Base-by-base conservation (phyloP, 164 flowering plant genomes). In the Taxillus chinensis region DNA sequence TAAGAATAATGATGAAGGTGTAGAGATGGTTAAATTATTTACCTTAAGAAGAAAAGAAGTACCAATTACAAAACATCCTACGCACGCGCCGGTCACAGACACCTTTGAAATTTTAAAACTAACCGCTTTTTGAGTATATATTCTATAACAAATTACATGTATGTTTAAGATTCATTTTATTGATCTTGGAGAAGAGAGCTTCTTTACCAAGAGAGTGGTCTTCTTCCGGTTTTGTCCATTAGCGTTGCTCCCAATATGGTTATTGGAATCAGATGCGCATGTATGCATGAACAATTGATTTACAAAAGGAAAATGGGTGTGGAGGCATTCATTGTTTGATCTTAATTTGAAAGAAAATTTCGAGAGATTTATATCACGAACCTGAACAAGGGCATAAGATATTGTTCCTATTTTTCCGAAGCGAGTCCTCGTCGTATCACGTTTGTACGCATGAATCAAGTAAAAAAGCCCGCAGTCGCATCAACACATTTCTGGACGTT, bases 161-260 rank as follows among this genome's bases (percentile, higher is more conserved):
- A n/a, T n/a, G n/a, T n/a, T n/a, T n/a, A n/a, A n/a, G n/a, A n/a
- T n/a, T n/a, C n/a, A n/a, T n/a, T n/a, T n/a, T n/a, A n/a, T n/a
- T n/a, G n/a, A n/a, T n/a, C n/a, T n/a, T n/a, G n/a, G n/a, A n/a
- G n/a, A n/a, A n/a, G n/a, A n/a, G n/a, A n/a, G 39, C 39, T 27
- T 43, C 37, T 61, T n/a, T 64, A 83, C 89, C 87, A 81, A 53
- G 52, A 85, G 62, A 85, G 84, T 4, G 83, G 83, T 55, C 78
- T 74, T 70, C 90, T 74, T 62, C 90, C 90, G 3, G 75, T 67
- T 64, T 70, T 83, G 57, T 85, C 90, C 67, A 85, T 81, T 27
- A 81, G 53, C 0, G 77, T n/a, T 37, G 81, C 76, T 17, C 86
- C 83, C 5, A 75, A 7, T 7, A 74, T 4, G 15, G 83, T 80